phyloP scores from a whole-genome alignment of 1,284 basidiomycete genomes.

The Blastosporella zonata region DNA sequence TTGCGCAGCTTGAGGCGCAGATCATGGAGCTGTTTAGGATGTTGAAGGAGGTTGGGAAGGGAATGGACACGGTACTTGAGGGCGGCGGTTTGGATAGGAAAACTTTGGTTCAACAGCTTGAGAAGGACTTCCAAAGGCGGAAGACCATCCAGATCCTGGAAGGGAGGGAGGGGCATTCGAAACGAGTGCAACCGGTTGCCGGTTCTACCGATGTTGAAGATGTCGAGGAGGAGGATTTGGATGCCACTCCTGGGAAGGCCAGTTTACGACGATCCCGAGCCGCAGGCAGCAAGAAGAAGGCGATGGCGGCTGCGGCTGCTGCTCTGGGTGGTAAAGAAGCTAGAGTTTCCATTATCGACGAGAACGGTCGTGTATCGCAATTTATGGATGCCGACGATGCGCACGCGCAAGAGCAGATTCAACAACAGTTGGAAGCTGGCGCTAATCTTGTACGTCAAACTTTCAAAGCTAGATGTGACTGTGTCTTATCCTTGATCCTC shows the following conservation, averaged over 20 bases:
- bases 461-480: not conserved
- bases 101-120: slow-evolving; percentile 76
- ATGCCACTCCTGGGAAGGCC: slow-evolving; percentile 52
- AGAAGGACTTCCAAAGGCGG: slow-evolving; percentile 80
- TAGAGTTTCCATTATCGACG: slow-evolving; percentile 40
- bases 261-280: slow-evolving; percentile 36
- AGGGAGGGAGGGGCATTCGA: slow-evolving; percentile 49
- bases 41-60: slow-evolving; percentile 80
- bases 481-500: slow-evolving; percentile 3
- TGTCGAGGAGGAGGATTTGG: slow-evolving; percentile 43
- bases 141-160: slow-evolving; percentile 87
- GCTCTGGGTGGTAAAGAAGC: slow-evolving; percentile 33
- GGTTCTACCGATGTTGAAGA: slow-evolving; percentile 30
- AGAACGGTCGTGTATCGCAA: slow-evolving; percentile 66
- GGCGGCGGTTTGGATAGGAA: slow-evolving; percentile 72
- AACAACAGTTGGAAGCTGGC: slow-evolving; percentile 76
- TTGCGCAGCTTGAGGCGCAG: slow-evolving; percentile 86
- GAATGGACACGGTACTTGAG: slow-evolving; percentile 74
- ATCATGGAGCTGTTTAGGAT: slow-evolving; percentile 93
- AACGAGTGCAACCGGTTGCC: slow-evolving; percentile 30
- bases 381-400: slow-evolving; percentile 92
- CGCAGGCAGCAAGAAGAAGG: slow-evolving; percentile 27
- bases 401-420: slow-evolving; percentile 81
- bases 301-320: slow-evolving; percentile 24
- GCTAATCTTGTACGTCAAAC: slow-evolving; percentile 56